phyloP scores from a whole-genome alignment of 2,329 filamentous ascomycete genomes.

The Cladosporium sp. region DNA sequence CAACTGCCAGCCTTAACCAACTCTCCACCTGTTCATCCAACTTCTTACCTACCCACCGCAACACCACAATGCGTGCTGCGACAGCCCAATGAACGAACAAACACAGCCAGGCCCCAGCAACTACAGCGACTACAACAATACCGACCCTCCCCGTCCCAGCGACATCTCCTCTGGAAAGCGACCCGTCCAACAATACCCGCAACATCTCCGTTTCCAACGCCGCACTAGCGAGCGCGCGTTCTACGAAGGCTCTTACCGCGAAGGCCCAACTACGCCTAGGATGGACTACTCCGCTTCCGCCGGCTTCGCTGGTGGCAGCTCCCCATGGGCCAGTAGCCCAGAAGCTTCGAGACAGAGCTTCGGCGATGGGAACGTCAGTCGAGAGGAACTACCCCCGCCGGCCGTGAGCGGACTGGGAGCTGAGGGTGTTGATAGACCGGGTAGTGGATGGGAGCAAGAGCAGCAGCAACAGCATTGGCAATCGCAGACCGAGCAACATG shows the following conservation, averaged over 20 bases:
- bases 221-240: slow-evolving; percentile 32
- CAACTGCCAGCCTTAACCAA: background rate
- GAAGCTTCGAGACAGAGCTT: slow-evolving; percentile 48
- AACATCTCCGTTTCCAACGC: slow-evolving; percentile 33
- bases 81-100: slow-evolving; percentile 9
- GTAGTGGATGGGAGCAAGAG: slow-evolving; percentile 14
- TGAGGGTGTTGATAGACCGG: slow-evolving; percentile 7
- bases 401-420: slow-evolving; percentile 18
- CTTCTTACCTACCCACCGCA: background rate
- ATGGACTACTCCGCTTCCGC: slow-evolving; percentile 61
- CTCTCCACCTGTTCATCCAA: slow-evolving; percentile 3
- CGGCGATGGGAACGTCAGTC: slow-evolving; percentile 27
- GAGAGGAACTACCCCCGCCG: slow-evolving; percentile 26
- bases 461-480: slow-evolving; percentile 31
- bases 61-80: slow-evolving; percentile 6
- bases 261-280: slow-evolving; percentile 21
- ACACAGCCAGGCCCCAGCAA: slow-evolving; percentile 7
- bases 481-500: slow-evolving; percentile 32
- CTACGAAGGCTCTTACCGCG: slow-evolving; percentile 28
- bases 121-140: slow-evolving; percentile 1
- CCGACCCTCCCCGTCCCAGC: slow-evolving; percentile 3
- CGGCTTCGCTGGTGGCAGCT: slow-evolving; percentile 45
- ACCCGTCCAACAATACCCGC: background rate
- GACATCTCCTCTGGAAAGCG: slow-evolving; percentile 24
- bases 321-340: slow-evolving; percentile 62